phyloP scores from a whole-genome alignment of 78 protist species.

The Dictyostelium purpureum region DNA sequence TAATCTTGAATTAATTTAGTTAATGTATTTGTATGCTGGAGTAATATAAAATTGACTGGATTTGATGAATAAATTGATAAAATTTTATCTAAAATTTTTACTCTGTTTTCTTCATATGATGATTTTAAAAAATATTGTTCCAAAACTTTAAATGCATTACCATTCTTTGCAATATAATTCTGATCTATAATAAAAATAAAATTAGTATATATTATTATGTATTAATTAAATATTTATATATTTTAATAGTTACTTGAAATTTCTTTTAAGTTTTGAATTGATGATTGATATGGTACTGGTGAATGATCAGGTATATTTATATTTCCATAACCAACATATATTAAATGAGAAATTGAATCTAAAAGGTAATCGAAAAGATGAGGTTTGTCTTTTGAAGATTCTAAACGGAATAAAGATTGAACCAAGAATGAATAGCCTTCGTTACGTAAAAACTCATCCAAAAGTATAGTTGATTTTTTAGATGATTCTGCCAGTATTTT shows the following conservation, averaged over 20 bases:
- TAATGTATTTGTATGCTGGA: slow-evolving; percentile 47
- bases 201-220: not conserved
- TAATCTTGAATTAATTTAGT: slow-evolving; percentile 64
- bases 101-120: slow-evolving; percentile 49
- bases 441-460: slow-evolving; percentile 42
- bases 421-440: slow-evolving; percentile 46
- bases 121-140: slow-evolving; percentile 64
- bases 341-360: slow-evolving; percentile 21
- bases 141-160: slow-evolving; percentile 41
- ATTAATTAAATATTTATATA: not conserved
- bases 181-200: slow-evolving; percentile 17
- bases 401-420: slow-evolving; percentile 38
- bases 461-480: slow-evolving; percentile 40
- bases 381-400: slow-evolving; percentile 63
- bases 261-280: slow-evolving; percentile 61
- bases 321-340: slow-evolving; percentile 69
- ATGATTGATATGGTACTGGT: slow-evolving; percentile 66
- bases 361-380: slow-evolving; percentile 7
- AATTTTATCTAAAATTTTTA: slow-evolving; percentile 43
- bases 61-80: slow-evolving; percentile 58
- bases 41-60: slow-evolving; percentile 27
- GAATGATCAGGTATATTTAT: slow-evolving; percentile 48
- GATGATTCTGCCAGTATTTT: slow-evolving; percentile 54
- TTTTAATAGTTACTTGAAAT: slow-evolving; percentile 18
- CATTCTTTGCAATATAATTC: slow-evolving; percentile 33